Percentiles rank a stretch among this genome's conserved stretches.
Conservation (phyloP, 2,329 filamentous ascomycete genomes). For the Pseudocercospora fijiensis region DNA sequence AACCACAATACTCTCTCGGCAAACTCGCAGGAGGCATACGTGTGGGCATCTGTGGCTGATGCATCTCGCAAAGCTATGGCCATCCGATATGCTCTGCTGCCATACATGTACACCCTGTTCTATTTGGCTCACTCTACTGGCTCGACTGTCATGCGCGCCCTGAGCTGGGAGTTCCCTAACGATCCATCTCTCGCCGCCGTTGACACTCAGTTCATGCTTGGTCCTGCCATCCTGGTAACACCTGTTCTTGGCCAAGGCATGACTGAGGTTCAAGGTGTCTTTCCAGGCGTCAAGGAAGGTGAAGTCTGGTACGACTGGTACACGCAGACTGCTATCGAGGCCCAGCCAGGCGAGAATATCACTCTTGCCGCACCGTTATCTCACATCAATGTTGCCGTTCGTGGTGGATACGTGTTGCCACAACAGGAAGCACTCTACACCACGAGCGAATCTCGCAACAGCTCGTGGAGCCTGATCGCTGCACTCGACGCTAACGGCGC, state of each 20-base stretch:
- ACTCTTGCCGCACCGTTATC: constrained; percentile 62
- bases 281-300: constrained; percentile 62
- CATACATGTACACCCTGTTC: constrained; percentile 75
- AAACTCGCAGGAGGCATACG: constrained; percentile 67
- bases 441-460: constrained; percentile 61
- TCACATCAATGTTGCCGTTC: constrained; percentile 70
- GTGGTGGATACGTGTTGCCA: constrained; percentile 67
- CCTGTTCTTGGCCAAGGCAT: constrained; percentile 66
- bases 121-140: constrained; percentile 64
- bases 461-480: constrained; percentile 66
- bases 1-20: constrained; percentile 69
- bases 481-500: constrained; percentile 57
- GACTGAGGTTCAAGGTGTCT: constrained; percentile 63
- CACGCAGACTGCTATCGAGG: constrained; percentile 58
- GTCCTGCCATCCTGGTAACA: constrained; percentile 63
- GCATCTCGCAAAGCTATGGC: constrained; percentile 66
- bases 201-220: constrained; percentile 71
- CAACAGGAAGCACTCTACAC: constrained; percentile 68
- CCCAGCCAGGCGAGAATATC: constrained; percentile 55
- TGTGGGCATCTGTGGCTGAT: constrained; percentile 65
- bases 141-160: constrained; percentile 68
- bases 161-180: constrained; percentile 72
- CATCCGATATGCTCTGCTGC: constrained; percentile 68
- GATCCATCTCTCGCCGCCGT: constrained; percentile 66
- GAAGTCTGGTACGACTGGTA: constrained; percentile 80